Evolutionary conservation across 768 basidiomycete genomes (phyloP), one percentile per base, ranked within the genome.

Genomic region (Suillus luteus): DNA sequence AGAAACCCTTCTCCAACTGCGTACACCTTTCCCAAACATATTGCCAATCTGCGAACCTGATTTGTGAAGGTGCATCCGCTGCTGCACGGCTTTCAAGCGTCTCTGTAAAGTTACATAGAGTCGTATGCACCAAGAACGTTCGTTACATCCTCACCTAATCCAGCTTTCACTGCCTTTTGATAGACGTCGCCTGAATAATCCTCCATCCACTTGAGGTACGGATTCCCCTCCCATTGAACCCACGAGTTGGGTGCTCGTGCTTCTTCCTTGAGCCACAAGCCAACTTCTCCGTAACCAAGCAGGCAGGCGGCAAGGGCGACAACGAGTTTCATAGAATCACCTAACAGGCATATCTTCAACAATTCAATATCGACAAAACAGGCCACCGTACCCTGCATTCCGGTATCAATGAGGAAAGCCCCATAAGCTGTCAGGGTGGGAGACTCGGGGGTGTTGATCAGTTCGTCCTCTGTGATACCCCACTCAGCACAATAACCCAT

Each of bases 241-340:
- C 86, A 88, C 24, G 77, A n/a, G 68, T 72, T 11, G 77, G 79
- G 46, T 67, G 69, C 41, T 78, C 71, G 1, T 7, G 81, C 82
- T 64, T 89, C 82, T 41, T 81, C 84, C 73, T 86, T 83, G 38
- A 98, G 78, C 88, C 93, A 92, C 46, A 93, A 76, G 1, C 95
- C 95, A 0, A 95, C 93, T 72, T 96, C 92, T 12, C 95, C 95
- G 71, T 97, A 98, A 2, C 95, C 96, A 0, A 96, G 77, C 10
- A 96, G 80, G 72, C 96, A 98, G 9, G 92, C 89, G 11, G 91
- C 86, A 1, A 95, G 82, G 0, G 92, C 90, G 78, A 97, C 87
- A n/a, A 90, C 71, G 6, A 96, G 78, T 64, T 85, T 88, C 41
- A 85, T 83, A 5, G 83, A 73, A 70, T 95, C 93, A 0, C 93